Conservation (phyloP, 2,329 filamentous ascomycete genomes). For the Colletotrichum brevisporum region DNA sequence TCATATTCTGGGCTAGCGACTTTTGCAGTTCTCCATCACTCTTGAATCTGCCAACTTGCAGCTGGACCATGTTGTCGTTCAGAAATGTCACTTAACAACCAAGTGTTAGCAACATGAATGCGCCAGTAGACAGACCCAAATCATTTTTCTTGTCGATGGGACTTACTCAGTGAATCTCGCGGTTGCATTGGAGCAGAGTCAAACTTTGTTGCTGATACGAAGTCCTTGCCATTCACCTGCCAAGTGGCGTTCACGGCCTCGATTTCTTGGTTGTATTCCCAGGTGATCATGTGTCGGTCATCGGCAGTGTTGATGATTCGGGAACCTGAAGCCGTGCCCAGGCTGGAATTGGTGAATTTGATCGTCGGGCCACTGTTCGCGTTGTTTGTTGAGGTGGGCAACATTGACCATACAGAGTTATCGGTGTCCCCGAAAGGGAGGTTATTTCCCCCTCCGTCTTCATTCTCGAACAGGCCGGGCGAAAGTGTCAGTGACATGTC, state of each 20-base stretch:
- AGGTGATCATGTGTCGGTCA: neutral
- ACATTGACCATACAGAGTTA: neutral
- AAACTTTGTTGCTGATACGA: too few species aligned
- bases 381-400: neutral
- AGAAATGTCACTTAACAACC: neutral
- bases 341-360: neutral
- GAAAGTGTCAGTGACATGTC: slow-evolving; percentile 3
- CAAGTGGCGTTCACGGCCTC: neutral
- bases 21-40: neutral
- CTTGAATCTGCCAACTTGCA: neutral
- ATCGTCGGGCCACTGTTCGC: neutral
- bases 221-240: too few species aligned
- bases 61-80: neutral
- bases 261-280: neutral
- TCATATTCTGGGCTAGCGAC: slow-evolving; percentile 1
- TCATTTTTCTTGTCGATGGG: too few species aligned
- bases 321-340: neutral
- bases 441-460: slow-evolving; percentile 6
- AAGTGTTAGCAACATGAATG: neutral
- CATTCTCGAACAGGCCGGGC: slow-evolving; percentile 8
- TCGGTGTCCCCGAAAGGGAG: slow-evolving; percentile 9
- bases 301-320: neutral
- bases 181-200: too few species aligned
- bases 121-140: too few species aligned
- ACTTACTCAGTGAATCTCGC: too few species aligned